Base-by-base conservation (phyloP, 352 stramenopile genomes). In the Phytophthora pinifolia region DNA sequence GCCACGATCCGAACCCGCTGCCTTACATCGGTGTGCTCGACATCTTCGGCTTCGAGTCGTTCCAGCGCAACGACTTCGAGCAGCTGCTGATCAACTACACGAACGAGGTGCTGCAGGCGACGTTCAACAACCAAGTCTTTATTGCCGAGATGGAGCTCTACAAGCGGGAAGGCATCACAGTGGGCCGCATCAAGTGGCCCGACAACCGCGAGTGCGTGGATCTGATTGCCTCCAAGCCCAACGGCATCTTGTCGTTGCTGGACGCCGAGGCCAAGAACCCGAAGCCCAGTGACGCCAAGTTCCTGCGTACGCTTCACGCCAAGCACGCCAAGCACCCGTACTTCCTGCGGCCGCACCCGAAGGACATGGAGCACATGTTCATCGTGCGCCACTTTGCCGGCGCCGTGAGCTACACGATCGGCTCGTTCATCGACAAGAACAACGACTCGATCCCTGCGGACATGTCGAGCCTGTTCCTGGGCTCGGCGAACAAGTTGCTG, bases 131-230 rank as follows among this genome's bases (percentile, higher is more conserved):
- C 51, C 83, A 96, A 56, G 80, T 96, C 15, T 94, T 95, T 46
- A 94, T 96, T 60, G 83, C 83, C 30, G 86, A 96, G 59, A 90
- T 95, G 78, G 80, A 96, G 62, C 49, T 96, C 31, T 92, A 92
- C 83, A 92, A 93, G 74, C 78, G 84, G 45, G 89, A 97, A 70
- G 86, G 88, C 39, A 96, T 97, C 56, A 87, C 85, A 20, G 83
- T 96, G 18, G 84, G 80, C 51, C 89, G 84, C 54, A 96, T 96
- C 56, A 84, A 92, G 58, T 97, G 87, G 82, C 87, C 89, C 9
- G 88, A 97, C 65, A 96, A 97, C 71, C 86, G 86, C 31, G 86
- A 94, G 56, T 96, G 88, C 59, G 78, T 96, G n/a, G 86, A 96
- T 49, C 69, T 97, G 49, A 95, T 97, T 55, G 75, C 79, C 7